A percentile compares a stretch with the other conserved stretches of the same genome.
Conservation (phyloP, 345 rosid genomes). For the Reutealis trisperma region DNA sequence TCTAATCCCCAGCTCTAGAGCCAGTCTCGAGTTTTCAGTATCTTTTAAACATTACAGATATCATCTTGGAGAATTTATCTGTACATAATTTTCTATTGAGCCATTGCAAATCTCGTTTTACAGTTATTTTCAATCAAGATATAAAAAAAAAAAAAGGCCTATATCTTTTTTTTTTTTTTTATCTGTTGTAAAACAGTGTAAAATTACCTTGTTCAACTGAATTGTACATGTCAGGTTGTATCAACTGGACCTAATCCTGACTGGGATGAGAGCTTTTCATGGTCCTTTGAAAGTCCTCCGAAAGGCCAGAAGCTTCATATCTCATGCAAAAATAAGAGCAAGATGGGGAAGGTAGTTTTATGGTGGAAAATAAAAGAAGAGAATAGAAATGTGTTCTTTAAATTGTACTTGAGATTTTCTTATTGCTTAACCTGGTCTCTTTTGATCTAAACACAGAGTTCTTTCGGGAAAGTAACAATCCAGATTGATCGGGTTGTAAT, state of each 20-base stretch:
- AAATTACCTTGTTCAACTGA: too few relatives aligned
- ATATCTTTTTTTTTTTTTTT: too few relatives aligned
- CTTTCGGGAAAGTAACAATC: constrained; percentile 96
- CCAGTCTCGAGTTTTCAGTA: too few relatives aligned
- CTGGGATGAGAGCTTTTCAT: constrained; percentile 96
- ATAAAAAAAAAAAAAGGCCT: too few relatives aligned
- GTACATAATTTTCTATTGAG: too few relatives aligned
- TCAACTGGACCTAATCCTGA: constrained; percentile 98
- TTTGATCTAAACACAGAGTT: constrained; percentile 56
- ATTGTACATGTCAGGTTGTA: constrained; percentile 52
- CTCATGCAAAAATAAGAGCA: constrained; percentile 98
- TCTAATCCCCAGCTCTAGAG: too few relatives aligned
- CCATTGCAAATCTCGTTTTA: too few relatives aligned
- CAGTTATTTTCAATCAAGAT: too few relatives aligned
- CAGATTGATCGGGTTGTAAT: constrained; percentile 95
- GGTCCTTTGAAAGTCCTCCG: constrained; percentile 99
- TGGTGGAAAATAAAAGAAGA: neutral
- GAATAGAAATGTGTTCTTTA: neutral
- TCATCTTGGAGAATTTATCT: too few relatives aligned
- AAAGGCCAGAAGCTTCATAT: constrained; percentile 98
- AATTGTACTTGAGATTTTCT: neutral
- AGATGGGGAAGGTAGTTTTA: constrained; percentile 87
- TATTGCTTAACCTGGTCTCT: neutral
- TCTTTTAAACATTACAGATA: too few relatives aligned
- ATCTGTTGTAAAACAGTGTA: too few relatives aligned